Percentiles rank a stretch among this genome's conserved stretches.
phyloP scores from a whole-genome alignment of 331 rosid species.

The Stylosanthes scabra region DNA sequence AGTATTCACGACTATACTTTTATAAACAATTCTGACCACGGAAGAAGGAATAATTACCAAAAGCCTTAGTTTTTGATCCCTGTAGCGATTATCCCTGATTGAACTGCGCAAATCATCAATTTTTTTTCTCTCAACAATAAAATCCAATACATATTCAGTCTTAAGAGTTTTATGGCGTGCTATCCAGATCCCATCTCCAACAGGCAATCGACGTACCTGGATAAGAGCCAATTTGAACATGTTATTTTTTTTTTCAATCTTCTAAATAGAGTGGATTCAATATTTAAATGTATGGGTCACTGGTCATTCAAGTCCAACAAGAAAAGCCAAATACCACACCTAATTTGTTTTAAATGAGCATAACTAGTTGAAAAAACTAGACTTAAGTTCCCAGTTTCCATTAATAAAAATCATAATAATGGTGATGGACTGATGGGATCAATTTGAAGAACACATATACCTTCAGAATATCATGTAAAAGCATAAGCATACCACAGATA shows the following conservation, averaged over 20 bases:
- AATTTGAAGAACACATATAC: constrained; percentile 9
- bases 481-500: not conserved
- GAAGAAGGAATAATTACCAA: constrained; percentile 59
- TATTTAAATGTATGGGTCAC: constrained; percentile 9
- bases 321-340: not conserved
- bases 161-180: constrained; percentile 76
- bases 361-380: not conserved
- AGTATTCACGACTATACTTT: constrained; percentile 11
- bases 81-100: constrained; percentile 94
- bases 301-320: constrained; percentile 13
- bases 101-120: constrained; percentile 86
- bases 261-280: constrained; percentile 15
- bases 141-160: constrained; percentile 92
- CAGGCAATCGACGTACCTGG: constrained; percentile 89
- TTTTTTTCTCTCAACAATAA: constrained; percentile 94
- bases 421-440: not conserved
- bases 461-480: not conserved
- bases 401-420: constrained; percentile 6
- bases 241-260: not conserved
- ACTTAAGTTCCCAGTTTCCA: constrained; percentile 10
- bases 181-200: constrained; percentile 97
- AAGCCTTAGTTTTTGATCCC: constrained; percentile 89
- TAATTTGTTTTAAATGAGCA: constrained; percentile 21
- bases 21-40: constrained; percentile 20
- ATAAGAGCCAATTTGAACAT: constrained; percentile 27